Base-by-base conservation (phyloP, 495 filamentous ascomycete species). In the Entonaema liquescens region DNA sequence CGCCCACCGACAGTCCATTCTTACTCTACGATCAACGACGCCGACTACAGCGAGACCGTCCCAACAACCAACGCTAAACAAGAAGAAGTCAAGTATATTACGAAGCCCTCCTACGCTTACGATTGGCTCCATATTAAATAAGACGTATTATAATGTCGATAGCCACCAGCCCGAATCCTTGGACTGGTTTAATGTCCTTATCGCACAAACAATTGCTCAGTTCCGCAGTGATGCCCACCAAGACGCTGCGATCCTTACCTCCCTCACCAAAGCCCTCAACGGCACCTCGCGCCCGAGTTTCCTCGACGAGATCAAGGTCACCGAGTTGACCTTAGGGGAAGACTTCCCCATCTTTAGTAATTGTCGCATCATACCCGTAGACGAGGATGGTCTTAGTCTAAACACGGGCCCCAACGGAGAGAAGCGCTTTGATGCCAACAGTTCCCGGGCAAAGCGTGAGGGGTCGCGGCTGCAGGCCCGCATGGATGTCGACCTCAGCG, bases 271-370 rank as follows among this genome's bases (percentile, higher is more conserved):
- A 35, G 87, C 93, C 1, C 85, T 99, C 36, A 99, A 99, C 74
- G 91, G 93, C 35, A 83, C 86, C 3, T 90, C 89, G 68, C 93
- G 95, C 56, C 96, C 95, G 0, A 91, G 93, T 53, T 99, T 96
- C 76, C 82, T 98, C 13, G 94, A 94, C 78, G 92, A 95, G 74
- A 98, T 99, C 60, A 89, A 88, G 28, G 92, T 99, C 47, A 97
- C 94, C 1, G 95, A 99, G 79, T 88, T 99, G 62, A 93, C 88
- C 17, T 83, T 99, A 0, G 95, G 95, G 19, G 95, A 99, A 71
- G 96, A 98, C 69, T 99, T 98, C 67, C 95, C 95, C 7, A 99
- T 99, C 17, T 97, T 99, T 79, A 98, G 94, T 83, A 99, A 99
- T 79, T 98, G 95, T 78, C 89, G 96, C 62, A 92, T 99, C 55